These are phyloP conservation scores for Panellus pusillus DNA, from an alignment of 768 basidiomycete species.

Conservation along the genomic window DNA sequence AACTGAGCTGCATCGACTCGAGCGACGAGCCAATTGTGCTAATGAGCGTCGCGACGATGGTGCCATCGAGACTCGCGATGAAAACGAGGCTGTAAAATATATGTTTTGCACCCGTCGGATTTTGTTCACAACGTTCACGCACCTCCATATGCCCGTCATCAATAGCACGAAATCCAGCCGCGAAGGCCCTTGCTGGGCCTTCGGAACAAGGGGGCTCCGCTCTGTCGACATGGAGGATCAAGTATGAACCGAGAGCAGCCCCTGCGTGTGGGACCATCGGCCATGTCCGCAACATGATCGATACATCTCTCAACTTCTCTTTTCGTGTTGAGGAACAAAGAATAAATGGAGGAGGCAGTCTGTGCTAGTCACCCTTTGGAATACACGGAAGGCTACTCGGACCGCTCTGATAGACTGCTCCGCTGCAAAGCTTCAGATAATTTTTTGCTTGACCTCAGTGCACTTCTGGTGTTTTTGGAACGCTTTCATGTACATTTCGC, in stretches of 20 bases:
- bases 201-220: not conserved
- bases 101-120: constrained; percentile 44
- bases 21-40: constrained; percentile 62
- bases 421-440: no score
- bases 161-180: not conserved
- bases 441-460: no score
- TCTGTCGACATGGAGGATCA: not conserved
- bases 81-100: constrained; percentile 4
- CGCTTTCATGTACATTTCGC: no score
- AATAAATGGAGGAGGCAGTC: no score
- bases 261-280: no score
- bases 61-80: constrained; percentile 33
- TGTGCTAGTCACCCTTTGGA: no score
- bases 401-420: no score
- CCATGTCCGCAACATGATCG: no score
- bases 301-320: no score
- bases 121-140: constrained; percentile 64
- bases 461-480: no score
- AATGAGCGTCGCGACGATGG: constrained; percentile 62
- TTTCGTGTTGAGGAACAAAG: no score
- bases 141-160: constrained; percentile 6
- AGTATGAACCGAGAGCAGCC: not conserved
- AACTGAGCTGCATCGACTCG: constrained; percentile 51
- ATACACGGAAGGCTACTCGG: no score
- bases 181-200: not conserved